These are phyloP conservation scores for Botrytis pseudocinerea DNA, from an alignment of 2,329 filamentous ascomycete genomes.

Conservation along the genomic window DNA sequence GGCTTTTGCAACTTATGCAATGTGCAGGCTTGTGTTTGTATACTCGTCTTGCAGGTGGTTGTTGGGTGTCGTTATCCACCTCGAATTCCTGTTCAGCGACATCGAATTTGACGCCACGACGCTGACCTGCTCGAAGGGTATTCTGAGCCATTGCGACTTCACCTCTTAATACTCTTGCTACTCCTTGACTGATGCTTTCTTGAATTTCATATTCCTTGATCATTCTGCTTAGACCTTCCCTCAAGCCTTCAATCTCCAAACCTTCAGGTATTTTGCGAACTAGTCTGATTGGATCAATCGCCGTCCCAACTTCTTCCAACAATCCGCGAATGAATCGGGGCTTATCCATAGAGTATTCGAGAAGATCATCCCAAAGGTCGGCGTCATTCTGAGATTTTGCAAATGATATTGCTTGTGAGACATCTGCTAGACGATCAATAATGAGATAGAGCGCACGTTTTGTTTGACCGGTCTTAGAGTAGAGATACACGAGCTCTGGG, in stretches of 20 bases:
- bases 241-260: constrained; percentile 84
- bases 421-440: constrained; percentile 87
- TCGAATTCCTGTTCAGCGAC: constrained; percentile 51
- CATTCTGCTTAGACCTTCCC: constrained; percentile 85
- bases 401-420: constrained; percentile 89
- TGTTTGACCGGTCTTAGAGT: constrained; percentile 92
- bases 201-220: constrained; percentile 96
- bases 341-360: constrained; percentile 97
- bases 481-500: constrained; percentile 90
- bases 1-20: constrained; percentile 58
- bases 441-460: constrained; percentile 91
- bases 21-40: constrained; percentile 50
- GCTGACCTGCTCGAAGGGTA: constrained; percentile 74
- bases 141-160: constrained; percentile 87
- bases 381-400: constrained; percentile 90
- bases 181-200: constrained; percentile 85
- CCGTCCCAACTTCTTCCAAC: constrained; percentile 89
- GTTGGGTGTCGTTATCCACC: constrained; percentile 26
- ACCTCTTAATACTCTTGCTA: constrained; percentile 80
- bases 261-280: constrained; percentile 90
- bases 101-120: constrained; percentile 86
- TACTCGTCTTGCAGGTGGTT: constrained; percentile 22
- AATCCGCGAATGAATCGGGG: constrained; percentile 90
- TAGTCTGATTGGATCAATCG: constrained; percentile 88
- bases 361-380: constrained; percentile 91